Conservation (phyloP, 2,329 filamentous ascomycete genomes). For the Furcasterigmium furcatum region DNA sequence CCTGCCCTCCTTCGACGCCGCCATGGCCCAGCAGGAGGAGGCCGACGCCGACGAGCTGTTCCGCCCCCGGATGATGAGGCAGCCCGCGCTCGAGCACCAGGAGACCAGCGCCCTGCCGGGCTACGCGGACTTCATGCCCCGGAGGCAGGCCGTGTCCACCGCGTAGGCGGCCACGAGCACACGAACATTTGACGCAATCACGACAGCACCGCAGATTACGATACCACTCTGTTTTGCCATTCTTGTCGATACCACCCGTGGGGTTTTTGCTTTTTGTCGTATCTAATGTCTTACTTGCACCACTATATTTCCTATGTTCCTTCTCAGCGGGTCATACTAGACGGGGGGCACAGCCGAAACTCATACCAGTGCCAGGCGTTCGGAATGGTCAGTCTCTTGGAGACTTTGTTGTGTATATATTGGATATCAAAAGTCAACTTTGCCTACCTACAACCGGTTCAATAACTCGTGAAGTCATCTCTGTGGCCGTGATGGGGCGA, state of each 20-base stretch:
- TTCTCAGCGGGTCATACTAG: no score
- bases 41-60: slow-evolving; percentile 41
- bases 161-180: not conserved
- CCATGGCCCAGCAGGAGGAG: slow-evolving; percentile 35
- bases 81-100: slow-evolving; percentile 27
- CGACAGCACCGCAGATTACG: not conserved
- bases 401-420: no score
- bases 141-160: not conserved
- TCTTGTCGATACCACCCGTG: not conserved
- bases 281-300: no score
- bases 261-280: not conserved
- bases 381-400: no score
- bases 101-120: slow-evolving; percentile 32
- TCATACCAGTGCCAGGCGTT: no score
- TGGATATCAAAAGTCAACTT: no score
- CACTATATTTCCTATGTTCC: no score
- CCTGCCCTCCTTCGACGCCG: slow-evolving; percentile 48
- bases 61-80: slow-evolving; percentile 33
- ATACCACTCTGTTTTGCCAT: slow-evolving; percentile 1
- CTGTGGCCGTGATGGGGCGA: no score
- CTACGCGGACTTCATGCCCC: slow-evolving; percentile 25
- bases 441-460: no score
- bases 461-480: no score
- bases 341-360: no score
- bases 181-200: not conserved